Evolutionary conservation across 2,329 filamentous ascomycete species (phyloP).

Genomic region (Beauveria varroae): DNA sequence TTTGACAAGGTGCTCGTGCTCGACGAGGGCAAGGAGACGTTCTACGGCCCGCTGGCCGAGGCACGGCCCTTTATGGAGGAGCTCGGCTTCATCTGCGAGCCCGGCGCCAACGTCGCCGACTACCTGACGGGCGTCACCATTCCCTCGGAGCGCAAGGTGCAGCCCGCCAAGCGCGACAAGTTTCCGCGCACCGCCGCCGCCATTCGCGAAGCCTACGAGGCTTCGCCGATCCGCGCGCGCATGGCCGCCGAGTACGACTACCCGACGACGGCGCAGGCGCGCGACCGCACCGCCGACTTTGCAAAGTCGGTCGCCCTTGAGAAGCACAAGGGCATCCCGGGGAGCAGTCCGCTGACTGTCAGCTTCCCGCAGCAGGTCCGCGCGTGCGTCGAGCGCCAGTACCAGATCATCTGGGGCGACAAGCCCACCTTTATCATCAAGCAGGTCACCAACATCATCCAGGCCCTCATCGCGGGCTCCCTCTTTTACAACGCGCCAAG

Average conservation of each 20-base stretch:
- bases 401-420: conserved; percentile 59
- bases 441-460: conserved; percentile 47
- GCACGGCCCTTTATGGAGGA: conserved; percentile 58
- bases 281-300: conserved; percentile 45
- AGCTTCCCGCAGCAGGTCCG: conserved; percentile 48
- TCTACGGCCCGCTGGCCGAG: conserved; percentile 51
- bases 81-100: conserved; percentile 54
- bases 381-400: conserved; percentile 51
- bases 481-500: conserved; percentile 58
- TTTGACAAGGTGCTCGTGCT: conserved; percentile 66
- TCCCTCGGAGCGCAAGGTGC: conserved; percentile 60
- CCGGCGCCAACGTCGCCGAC: conserved; percentile 57
- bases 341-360: conserved; percentile 48
- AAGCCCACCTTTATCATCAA: conserved; percentile 57
- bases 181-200: conserved; percentile 39
- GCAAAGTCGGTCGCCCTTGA: conserved; percentile 42
- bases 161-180: conserved; percentile 25
- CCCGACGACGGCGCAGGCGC: conserved; percentile 40
- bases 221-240: conserved; percentile 38
- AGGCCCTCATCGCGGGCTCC: conserved; percentile 57
- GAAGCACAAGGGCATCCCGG: conserved; percentile 46
- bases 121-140: conserved; percentile 60
- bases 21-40: conserved; percentile 58
- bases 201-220: conserved; percentile 43
- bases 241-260: conserved; percentile 53